Conservation (phyloP, 2,329 filamentous ascomycete species). For the Phialophora expanda region DNA sequence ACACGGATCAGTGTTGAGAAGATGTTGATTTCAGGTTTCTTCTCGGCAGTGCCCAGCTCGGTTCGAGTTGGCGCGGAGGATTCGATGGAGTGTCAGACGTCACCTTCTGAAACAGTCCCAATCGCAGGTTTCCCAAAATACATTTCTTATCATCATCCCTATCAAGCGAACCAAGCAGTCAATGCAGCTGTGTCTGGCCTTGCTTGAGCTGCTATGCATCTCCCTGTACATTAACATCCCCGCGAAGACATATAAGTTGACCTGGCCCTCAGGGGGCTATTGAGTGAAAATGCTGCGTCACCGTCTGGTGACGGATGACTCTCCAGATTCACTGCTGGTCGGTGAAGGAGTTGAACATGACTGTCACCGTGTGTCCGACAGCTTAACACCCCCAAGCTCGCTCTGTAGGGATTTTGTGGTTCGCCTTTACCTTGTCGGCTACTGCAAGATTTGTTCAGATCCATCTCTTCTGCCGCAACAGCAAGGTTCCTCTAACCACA, state of each 20-base stretch:
- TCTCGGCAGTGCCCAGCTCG: neutral
- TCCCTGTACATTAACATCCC: neutral
- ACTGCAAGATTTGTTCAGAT: neutral
- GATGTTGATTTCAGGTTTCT: neutral
- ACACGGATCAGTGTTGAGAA: neutral
- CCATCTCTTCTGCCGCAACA: neutral
- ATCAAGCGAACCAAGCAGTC: conserved; percentile 1
- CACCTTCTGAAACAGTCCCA: conserved; percentile 21
- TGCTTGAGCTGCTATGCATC: neutral
- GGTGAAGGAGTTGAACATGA: conserved; percentile 11
- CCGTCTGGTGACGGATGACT: neutral
- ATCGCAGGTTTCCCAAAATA: conserved; percentile 11
- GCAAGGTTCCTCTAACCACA: neutral
- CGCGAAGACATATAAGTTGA: neutral
- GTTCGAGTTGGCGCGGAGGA: conserved; percentile 5
- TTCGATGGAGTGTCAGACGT: conserved; percentile 1
- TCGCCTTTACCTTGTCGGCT: neutral
- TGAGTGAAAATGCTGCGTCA: neutral
- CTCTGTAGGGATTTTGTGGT: neutral
- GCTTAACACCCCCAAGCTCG: neutral
- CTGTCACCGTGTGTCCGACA: neutral
- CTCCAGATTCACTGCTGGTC: neutral
- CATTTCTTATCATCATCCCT: neutral
- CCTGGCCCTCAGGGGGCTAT: too few relatives aligned
- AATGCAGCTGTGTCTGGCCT: neutral